Percentiles rank a stretch among this genome's conserved stretches.
Conservation (phyloP, 2,329 filamentous ascomycete genomes). For the Neofusicoccum kwambonambiense region DNA sequence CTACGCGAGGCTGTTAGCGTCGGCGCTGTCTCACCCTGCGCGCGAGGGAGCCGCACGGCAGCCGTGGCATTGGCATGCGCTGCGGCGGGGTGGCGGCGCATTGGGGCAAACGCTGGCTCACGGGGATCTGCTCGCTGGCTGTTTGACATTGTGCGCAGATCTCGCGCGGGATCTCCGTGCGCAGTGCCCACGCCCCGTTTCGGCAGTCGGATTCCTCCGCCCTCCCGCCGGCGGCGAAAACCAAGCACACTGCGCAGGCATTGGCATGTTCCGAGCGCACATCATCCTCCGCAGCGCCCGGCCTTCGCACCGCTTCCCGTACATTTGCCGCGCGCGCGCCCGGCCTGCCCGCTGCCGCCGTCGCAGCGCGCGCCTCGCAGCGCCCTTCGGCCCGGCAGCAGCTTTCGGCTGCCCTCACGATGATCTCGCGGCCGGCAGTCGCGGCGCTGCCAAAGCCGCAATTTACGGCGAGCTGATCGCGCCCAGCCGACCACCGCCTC, state of each 20-base stretch:
- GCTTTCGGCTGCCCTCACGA: neutral
- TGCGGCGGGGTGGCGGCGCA: neutral
- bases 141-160: slow-evolving; percentile 5
- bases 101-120: neutral
- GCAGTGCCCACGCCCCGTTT: neutral
- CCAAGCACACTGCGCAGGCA: neutral
- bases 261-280: slow-evolving; percentile 9
- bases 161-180: slow-evolving; percentile 11
- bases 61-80: too few relatives aligned
- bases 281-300: slow-evolving; percentile 7
- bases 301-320: slow-evolving; percentile 11
- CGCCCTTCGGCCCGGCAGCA: slow-evolving; percentile 4
- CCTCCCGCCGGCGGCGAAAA: neutral
- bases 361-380: neutral
- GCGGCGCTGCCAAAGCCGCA: neutral
- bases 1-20: slow-evolving; percentile 10
- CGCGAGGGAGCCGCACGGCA: slow-evolving; percentile 4
- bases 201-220: slow-evolving; percentile 12
- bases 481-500: neutral
- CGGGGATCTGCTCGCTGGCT: neutral
- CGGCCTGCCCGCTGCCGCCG: neutral
- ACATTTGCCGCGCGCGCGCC: slow-evolving; percentile 3
- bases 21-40: slow-evolving; percentile 9
- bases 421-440: neutral
- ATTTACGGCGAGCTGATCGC: slow-evolving; percentile 1